These are phyloP conservation scores for Plasmodium knowlesi DNA, from an alignment of 169 alveolate species.

Conservation along the genomic window DNA sequence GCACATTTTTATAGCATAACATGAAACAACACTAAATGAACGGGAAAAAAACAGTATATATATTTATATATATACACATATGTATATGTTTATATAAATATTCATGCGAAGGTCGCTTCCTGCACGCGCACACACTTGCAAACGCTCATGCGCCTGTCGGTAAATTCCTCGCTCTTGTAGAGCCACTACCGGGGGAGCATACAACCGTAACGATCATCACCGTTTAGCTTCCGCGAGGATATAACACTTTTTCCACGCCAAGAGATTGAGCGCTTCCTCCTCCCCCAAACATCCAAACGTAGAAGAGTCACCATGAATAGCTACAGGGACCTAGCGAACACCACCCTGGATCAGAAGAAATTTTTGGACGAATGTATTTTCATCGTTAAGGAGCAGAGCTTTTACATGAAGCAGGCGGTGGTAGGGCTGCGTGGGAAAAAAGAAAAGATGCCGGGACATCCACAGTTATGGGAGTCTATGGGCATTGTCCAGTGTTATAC, in stretches of 20 bases:
- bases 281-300: background rate
- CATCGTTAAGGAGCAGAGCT: constrained; percentile 72
- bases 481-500: background rate
- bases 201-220: background rate
- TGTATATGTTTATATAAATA: background rate
- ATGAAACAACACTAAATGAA: background rate
- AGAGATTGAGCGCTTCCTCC: background rate
- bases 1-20: background rate
- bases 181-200: background rate
- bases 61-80: background rate
- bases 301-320: background rate
- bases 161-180: background rate
- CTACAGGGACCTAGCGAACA: constrained; percentile 23
- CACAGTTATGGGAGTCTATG: background rate
- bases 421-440: constrained; percentile 9
- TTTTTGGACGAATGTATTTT: constrained; percentile 71
- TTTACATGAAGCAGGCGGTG: constrained; percentile 72
- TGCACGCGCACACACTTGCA: background rate
- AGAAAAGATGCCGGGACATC: background rate
- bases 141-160: background rate
- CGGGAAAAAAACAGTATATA: background rate
- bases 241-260: background rate
- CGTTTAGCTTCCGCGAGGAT: background rate
- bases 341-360: constrained; percentile 43
- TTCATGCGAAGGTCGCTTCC: background rate